These are phyloP conservation scores for Candida ponderosae DNA, from an alignment of 805 yeast species.

Conservation along the genomic window DNA sequence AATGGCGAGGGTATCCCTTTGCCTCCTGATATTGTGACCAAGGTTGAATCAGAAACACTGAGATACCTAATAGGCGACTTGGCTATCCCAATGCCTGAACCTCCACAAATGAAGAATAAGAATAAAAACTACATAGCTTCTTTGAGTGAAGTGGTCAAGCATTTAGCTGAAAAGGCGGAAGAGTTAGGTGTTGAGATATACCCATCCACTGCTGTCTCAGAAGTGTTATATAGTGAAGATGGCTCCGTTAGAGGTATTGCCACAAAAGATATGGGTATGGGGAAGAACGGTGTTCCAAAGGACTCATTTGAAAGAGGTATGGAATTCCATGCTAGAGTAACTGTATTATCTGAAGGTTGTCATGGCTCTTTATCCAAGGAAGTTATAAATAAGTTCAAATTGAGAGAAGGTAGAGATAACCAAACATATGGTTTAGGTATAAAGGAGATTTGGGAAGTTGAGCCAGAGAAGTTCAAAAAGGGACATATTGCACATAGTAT, in stretches of 20 bases:
- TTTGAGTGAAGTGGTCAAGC: conserved; percentile 69
- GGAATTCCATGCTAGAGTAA: conserved; percentile 89
- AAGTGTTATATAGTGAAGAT: conserved; percentile 56
- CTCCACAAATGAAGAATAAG: conserved; percentile 80
- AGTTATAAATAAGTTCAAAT: conserved; percentile 56
- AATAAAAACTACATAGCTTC: conserved; percentile 83
- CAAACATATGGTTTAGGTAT: conserved; percentile 96
- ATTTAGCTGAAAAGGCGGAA: conserved; percentile 84
- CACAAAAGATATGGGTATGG: conserved; percentile 86
- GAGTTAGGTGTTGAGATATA: conserved; percentile 90
- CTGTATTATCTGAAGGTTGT: conserved; percentile 96
- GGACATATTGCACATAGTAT: conserved; percentile 83
- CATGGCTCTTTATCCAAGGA: conserved; percentile 89
- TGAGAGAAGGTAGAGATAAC: conserved; percentile 56
- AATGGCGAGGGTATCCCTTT: conserved; percentile 58
- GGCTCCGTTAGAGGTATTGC: conserved; percentile 81
- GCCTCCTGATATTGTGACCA: conserved; percentile 70
- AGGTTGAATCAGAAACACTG: conserved; percentile 70
- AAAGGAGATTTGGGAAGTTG: conserved; percentile 96
- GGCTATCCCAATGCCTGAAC: conserved; percentile 78
- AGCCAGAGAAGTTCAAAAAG: conserved; percentile 67
- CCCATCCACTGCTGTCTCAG: conserved; percentile 83
- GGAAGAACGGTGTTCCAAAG: conserved; percentile 68
- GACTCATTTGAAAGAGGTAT: conserved; percentile 89
- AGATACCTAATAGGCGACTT: conserved; percentile 53